Percentiles rank a stretch among this genome's conserved stretches.
These are phyloP conservation scores for Amaranthus cruentus DNA, from an alignment of 148 eudicot genomes.

Conservation along the genomic window DNA sequence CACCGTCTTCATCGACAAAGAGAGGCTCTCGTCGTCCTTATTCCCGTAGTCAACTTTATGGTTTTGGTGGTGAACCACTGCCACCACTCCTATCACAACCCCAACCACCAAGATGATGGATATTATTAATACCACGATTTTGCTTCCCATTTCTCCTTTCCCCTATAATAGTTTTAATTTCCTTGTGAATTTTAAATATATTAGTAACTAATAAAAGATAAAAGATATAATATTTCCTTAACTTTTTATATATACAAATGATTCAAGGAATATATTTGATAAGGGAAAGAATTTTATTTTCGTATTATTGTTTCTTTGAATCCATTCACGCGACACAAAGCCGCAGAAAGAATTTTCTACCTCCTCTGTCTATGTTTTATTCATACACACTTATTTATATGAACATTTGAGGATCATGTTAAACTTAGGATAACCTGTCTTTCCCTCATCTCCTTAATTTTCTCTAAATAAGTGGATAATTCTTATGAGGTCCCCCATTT, in stretches of 20 bases:
- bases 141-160: slow-evolving; percentile 25
- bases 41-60: slow-evolving; percentile 7
- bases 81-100: slow-evolving; percentile 44
- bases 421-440: neutral
- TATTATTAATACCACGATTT: slow-evolving; percentile 30
- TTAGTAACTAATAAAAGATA: no score
- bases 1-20: slow-evolving; percentile 35
- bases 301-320: no score
- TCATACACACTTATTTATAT: neutral
- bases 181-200: no score
- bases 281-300: neutral
- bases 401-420: neutral
- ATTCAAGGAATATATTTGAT: neutral
- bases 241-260: neutral
- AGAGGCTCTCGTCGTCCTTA: slow-evolving; percentile 15
- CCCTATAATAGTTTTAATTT: neutral
- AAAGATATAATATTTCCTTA: neutral
- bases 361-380: neutral
- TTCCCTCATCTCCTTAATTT: neutral
- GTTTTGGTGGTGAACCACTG: slow-evolving; percentile 13
- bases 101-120: slow-evolving; percentile 53
- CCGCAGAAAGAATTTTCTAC: neutral
- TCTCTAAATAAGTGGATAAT: neutral
- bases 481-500: slow-evolving; percentile 1
- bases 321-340: neutral